These are phyloP conservation scores for Colletotrichum sublineola DNA, from an alignment of 2,329 filamentous ascomycete species.

Conservation along the genomic window DNA sequence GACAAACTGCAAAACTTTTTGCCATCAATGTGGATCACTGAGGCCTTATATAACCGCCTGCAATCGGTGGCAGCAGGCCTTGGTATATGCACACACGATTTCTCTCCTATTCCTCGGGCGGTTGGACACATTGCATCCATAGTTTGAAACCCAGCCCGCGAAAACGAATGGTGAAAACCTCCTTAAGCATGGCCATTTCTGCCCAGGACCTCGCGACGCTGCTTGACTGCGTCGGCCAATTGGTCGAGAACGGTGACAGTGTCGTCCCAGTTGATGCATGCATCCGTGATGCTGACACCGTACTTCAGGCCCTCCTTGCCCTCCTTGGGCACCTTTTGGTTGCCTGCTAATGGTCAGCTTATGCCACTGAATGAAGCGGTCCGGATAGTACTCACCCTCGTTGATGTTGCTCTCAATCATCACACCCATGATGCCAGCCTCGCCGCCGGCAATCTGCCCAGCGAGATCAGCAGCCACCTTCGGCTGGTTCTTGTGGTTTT, in stretches of 20 bases:
- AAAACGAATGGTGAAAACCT: not conserved
- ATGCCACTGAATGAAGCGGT: not conserved
- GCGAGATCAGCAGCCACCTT: slow-evolving; percentile 88
- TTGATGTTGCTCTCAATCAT: slow-evolving; percentile 99
- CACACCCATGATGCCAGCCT: slow-evolving; percentile 91
- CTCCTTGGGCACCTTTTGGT: slow-evolving; percentile 91
- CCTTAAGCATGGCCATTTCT: slow-evolving; percentile 34
- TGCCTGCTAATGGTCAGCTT: slow-evolving; percentile 66
- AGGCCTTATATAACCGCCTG: slow-evolving; percentile 8
- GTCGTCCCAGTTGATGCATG: slow-evolving; percentile 95
- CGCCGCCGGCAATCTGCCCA: slow-evolving; percentile 86
- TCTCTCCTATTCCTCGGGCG: not conserved
- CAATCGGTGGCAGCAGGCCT: slow-evolving; percentile 6
- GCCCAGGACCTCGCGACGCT: slow-evolving; percentile 68
- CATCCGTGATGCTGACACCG: slow-evolving; percentile 96
- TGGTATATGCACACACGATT: slow-evolving; percentile 25
- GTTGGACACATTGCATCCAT: not conserved
- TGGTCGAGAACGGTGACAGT: slow-evolving; percentile 83
- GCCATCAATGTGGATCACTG: not conserved
- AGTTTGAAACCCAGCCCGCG: too few relatives aligned
- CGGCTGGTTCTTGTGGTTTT: slow-evolving; percentile 97
- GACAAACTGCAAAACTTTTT: slow-evolving; percentile 17
- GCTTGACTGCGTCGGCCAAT: slow-evolving; percentile 84
- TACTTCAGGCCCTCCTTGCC: slow-evolving; percentile 89
- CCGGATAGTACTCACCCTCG: slow-evolving; percentile 73